Conservation (phyloP, 2,329 filamentous ascomycete species). For the Ceratocystis cubensis region DNA sequence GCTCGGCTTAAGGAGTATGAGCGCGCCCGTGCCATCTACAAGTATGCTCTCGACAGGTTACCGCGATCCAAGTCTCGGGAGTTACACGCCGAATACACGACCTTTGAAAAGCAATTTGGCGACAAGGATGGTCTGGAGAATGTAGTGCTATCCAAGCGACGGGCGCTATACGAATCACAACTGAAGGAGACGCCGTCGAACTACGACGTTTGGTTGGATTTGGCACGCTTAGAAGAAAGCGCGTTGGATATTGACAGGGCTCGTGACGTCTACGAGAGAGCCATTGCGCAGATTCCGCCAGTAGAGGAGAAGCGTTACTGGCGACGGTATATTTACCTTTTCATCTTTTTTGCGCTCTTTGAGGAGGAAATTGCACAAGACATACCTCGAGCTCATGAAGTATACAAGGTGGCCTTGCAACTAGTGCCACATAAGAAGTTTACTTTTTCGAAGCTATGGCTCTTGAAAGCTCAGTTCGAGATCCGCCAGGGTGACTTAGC, state of each 20-base stretch:
- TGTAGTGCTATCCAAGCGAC: slow-evolving; percentile 84
- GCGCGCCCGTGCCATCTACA: slow-evolving; percentile 86
- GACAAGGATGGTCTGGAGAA: slow-evolving; percentile 89
- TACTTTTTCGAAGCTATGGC: slow-evolving; percentile 94
- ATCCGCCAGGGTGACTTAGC: slow-evolving; percentile 73
- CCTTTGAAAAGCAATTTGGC: slow-evolving; percentile 96
- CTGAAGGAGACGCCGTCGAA: slow-evolving; percentile 90
- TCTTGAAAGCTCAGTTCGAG: slow-evolving; percentile 87
- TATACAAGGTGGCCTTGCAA: slow-evolving; percentile 79
- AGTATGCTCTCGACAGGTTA: slow-evolving; percentile 85
- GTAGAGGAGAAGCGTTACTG: slow-evolving; percentile 95
- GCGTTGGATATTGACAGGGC: slow-evolving; percentile 72
- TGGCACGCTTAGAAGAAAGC: slow-evolving; percentile 76
- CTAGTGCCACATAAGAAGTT: slow-evolving; percentile 92
- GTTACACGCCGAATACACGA: slow-evolving; percentile 88
- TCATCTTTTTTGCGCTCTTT: slow-evolving; percentile 94
- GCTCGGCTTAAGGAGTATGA: slow-evolving; percentile 92
- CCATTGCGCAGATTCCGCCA: slow-evolving; percentile 87
- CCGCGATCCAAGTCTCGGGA: slow-evolving; percentile 73
- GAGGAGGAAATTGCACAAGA: slow-evolving; percentile 83
- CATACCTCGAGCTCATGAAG: slow-evolving; percentile 64
- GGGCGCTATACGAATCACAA: slow-evolving; percentile 87
- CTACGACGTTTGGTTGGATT: slow-evolving; percentile 96
- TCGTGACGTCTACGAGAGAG: slow-evolving; percentile 86
- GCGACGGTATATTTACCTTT: slow-evolving; percentile 93